Evolutionary conservation across 1,284 basidiomycete genomes (phyloP), one percentile per base, ranked within the genome.

Genomic region (Ceratobasidium sp.): DNA sequence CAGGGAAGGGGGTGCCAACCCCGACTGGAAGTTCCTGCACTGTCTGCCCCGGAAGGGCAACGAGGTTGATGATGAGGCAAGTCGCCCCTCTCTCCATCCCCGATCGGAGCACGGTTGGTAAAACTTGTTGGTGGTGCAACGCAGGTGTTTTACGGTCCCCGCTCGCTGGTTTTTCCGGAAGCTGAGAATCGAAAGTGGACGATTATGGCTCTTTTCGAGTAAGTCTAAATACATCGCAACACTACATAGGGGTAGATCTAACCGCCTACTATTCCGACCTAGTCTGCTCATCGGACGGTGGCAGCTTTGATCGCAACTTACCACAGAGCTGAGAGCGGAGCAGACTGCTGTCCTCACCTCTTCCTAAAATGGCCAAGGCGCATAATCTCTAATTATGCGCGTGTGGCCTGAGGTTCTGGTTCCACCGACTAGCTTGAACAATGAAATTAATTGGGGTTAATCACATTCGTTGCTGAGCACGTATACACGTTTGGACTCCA

Each of bases 1-100:
- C 81, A 83, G 84, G 31, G 86, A 88, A 66, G 92, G 93, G 2
- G 93, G 91, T 8, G 96, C 96, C 16, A 92, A 95, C 62, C 87
- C 89, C 1, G 85, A 95, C 80, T 98, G 96, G 96, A 92, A 92
- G 82, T 98, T 99, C 86, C 84, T 98, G 84, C 97, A 99, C 81
- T 99, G 97, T 81, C 85, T 99, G 56, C 98, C 97, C 19, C 87
- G 97, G 56, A 98, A 99, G 83, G 83, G 88, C 73, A 87, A 98
- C 78, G 97, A 99, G 83, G 98, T 98, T 66, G 91, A 97, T 81
- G 95, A 98, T 80, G 93, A 96, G 84, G 94, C 94, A 81, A 27
- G 87, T 84, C 7, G 9, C 39, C 31, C 53, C 39, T 63, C 34
- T 13, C 48, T 41, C 58, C 58, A 59, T 14, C 29, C 24, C 34